Evolutionary conservation across 2,329 filamentous ascomycete species (phyloP).

Genomic region (Verticillium nonalfalfae): DNA sequence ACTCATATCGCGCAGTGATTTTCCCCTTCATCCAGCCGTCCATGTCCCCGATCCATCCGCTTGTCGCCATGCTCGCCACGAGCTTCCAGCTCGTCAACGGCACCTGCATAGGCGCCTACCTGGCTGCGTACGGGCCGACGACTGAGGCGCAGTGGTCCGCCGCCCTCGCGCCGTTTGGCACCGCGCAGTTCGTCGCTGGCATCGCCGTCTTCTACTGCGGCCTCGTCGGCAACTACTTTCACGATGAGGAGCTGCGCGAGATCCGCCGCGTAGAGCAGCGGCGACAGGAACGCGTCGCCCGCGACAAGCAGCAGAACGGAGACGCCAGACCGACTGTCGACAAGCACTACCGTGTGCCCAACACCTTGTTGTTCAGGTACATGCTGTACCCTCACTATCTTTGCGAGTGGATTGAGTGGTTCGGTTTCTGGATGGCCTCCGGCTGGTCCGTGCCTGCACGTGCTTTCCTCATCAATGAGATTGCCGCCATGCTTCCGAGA

Average conservation of each 20-base stretch:
- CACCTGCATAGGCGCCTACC: slow-evolving; percentile 70
- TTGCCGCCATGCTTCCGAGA: slow-evolving; percentile 84
- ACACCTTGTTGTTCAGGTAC: slow-evolving; percentile 74
- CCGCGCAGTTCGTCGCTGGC: slow-evolving; percentile 52
- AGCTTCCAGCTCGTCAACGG: slow-evolving; percentile 79
- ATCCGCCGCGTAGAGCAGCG: slow-evolving; percentile 67
- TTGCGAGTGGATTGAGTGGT: slow-evolving; percentile 97
- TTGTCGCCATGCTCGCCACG: slow-evolving; percentile 59
- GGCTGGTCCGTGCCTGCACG: slow-evolving; percentile 70
- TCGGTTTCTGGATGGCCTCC: slow-evolving; percentile 75
- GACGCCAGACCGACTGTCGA: slow-evolving; percentile 38
- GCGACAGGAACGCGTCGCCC: slow-evolving; percentile 41
- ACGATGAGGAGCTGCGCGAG: slow-evolving; percentile 84
- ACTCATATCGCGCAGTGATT: slow-evolving; percentile 80
- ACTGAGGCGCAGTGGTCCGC: slow-evolving; percentile 44
- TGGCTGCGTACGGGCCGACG: slow-evolving; percentile 72
- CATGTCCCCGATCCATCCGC: slow-evolving; percentile 81
- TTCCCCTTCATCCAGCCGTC: slow-evolving; percentile 79
- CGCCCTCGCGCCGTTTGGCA: slow-evolving; percentile 26
- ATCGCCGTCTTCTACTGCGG: slow-evolving; percentile 71
- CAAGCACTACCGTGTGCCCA: slow-evolving; percentile 83
- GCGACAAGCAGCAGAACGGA: slow-evolving; percentile 29
- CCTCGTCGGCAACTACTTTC: slow-evolving; percentile 74
- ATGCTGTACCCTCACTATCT: slow-evolving; percentile 90
- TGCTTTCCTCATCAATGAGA: slow-evolving; percentile 78